These are phyloP conservation scores for Thalassiosira sp. DNA, from an alignment of 352 stramenopile species.

Conservation along the genomic window DNA sequence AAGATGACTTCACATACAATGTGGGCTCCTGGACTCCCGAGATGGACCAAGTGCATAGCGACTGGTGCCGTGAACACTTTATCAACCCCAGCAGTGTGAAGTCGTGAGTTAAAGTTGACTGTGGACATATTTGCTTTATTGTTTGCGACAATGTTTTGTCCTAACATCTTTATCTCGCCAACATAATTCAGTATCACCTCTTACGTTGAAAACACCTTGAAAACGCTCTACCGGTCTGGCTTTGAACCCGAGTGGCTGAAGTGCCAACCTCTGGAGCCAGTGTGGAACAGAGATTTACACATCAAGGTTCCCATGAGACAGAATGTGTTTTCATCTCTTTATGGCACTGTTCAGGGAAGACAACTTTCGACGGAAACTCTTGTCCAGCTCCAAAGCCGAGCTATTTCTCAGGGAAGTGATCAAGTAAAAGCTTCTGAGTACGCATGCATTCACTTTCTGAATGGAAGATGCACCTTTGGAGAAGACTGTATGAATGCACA, in stretches of 20 bases:
- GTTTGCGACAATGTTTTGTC: too few relatives aligned
- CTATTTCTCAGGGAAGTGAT: conserved; percentile 7
- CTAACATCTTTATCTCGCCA: too few relatives aligned
- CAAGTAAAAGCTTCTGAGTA: not conserved
- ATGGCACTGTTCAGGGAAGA: conserved; percentile 8
- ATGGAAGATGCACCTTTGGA: conserved; percentile 38
- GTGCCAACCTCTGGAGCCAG: conserved; percentile 30
- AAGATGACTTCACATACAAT: conserved; percentile 12
- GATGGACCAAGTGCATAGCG: conserved; percentile 35
- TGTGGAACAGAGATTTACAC: conserved; percentile 33
- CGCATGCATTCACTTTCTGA: conserved; percentile 50
- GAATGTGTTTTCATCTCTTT: conserved; percentile 29
- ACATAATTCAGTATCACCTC: conserved; percentile 20
- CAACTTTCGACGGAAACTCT: conserved; percentile 27
- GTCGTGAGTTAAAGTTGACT: not conserved
- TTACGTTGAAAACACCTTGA: conserved; percentile 34
- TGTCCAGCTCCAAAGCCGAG: conserved; percentile 15
- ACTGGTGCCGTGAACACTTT: conserved; percentile 46
- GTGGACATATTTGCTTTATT: not conserved
- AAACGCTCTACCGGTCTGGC: conserved; percentile 40
- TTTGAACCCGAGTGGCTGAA: conserved; percentile 56
- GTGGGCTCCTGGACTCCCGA: conserved; percentile 43
- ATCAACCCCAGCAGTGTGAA: conserved; percentile 58
- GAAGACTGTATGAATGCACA: conserved; percentile 43
- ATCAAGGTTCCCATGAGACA: conserved; percentile 7